phyloP scores from a whole-genome alignment of 208 protist genomes.

The Wallacemonas rigidus region DNA sequence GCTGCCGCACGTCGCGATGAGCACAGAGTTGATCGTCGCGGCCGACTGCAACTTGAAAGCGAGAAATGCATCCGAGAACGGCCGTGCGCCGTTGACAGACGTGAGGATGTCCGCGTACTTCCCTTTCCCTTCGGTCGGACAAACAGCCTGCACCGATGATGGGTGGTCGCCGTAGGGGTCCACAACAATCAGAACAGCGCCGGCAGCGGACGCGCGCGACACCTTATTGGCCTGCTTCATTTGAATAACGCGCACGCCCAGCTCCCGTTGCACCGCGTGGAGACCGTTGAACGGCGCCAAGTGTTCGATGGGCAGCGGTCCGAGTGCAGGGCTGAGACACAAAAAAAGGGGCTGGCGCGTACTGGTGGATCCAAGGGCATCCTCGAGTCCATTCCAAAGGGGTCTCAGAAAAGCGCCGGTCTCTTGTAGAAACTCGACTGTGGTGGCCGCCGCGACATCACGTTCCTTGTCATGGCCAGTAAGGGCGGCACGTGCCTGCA shows the following conservation, averaged over 20 bases:
- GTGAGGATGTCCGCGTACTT: constrained; percentile 44
- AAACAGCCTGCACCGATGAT: constrained; percentile 32
- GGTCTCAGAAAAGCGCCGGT: constrained; percentile 25
- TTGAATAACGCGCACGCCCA: constrained; percentile 45
- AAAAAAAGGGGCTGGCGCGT: constrained; percentile 58
- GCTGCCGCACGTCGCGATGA: constrained; percentile 18
- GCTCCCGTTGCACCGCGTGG: constrained; percentile 57
- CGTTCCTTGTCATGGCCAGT: not conserved
- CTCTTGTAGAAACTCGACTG: constrained; percentile 13
- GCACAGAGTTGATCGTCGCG: not conserved
- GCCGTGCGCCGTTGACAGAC: constrained; percentile 28
- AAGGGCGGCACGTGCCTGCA: not conserved
- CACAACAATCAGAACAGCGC: constrained; percentile 41
- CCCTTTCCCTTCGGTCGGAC: constrained; percentile 36
- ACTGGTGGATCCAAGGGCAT: constrained; percentile 31
- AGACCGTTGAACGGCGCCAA: constrained; percentile 39
- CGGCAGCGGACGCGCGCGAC: not conserved
- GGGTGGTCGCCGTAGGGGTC: constrained; percentile 70
- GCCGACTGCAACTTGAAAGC: constrained; percentile 32
- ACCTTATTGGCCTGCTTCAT: constrained; percentile 30
- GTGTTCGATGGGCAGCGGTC: constrained; percentile 70
- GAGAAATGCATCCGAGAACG: constrained; percentile 46
- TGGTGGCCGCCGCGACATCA: constrained; percentile 21
- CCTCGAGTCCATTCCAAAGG: constrained; percentile 49
- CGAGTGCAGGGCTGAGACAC: constrained; percentile 68